A percentile compares a stretch with the other conserved stretches of the same genome.
Evolutionary conservation across 2,329 filamentous ascomycete genomes (phyloP).

Genomic region (Aspergillus costaricaensis): DNA sequence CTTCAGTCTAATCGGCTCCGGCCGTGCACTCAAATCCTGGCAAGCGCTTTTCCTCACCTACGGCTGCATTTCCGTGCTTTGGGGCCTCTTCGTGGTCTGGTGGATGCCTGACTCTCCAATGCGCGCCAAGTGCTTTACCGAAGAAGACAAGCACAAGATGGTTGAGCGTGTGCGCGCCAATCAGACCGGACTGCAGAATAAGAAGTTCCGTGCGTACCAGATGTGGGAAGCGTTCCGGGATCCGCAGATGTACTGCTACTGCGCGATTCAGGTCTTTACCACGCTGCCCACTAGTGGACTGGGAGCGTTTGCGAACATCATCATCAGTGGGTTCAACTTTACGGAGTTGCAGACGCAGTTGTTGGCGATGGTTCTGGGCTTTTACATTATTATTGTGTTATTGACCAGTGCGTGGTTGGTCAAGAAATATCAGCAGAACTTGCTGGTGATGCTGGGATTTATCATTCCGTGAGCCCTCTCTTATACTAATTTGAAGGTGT

Average conservation of each 20-base stretch:
- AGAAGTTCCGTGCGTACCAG: constrained; percentile 55
- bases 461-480: constrained; percentile 65
- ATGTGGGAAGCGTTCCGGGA: constrained; percentile 62
- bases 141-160: constrained; percentile 66
- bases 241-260: constrained; percentile 67
- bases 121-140: constrained; percentile 68
- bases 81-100: constrained; percentile 64
- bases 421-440: constrained; percentile 68
- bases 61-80: constrained; percentile 64
- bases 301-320: constrained; percentile 72
- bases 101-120: constrained; percentile 71
- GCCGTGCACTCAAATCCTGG: constrained; percentile 62
- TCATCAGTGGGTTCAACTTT: constrained; percentile 71
- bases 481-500: too few relatives aligned
- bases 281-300: constrained; percentile 73
- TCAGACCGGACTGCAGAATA: constrained; percentile 64
- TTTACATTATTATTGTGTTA: constrained; percentile 71
- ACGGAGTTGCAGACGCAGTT: constrained; percentile 68
- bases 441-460: constrained; percentile 66
- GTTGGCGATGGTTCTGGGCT: constrained; percentile 70
- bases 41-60: constrained; percentile 69
- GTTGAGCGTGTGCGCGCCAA: constrained; percentile 62
- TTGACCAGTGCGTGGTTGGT: constrained; percentile 67
- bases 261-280: constrained; percentile 67
- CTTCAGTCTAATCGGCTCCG: constrained; percentile 53